These are phyloP conservation scores for Malassezia dermatis DNA, from an alignment of 1,284 basidiomycete genomes.

Conservation along the genomic window DNA sequence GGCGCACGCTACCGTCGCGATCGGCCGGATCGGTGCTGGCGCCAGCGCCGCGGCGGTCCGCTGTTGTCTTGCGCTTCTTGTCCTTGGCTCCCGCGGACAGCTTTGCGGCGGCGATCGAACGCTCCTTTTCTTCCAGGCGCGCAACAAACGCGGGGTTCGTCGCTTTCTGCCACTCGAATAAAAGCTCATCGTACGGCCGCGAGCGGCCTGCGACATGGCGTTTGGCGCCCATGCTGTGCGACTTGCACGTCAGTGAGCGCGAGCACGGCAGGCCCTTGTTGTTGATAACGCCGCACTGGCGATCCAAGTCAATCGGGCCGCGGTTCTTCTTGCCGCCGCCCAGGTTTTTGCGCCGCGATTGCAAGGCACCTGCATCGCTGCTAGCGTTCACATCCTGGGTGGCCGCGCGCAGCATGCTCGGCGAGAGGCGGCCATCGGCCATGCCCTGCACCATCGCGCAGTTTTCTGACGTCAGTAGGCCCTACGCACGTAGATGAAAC, in stretches of 20 bases:
- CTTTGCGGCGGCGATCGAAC: slow-evolving; percentile 34
- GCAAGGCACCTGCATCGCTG: not conserved
- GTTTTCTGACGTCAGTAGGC: slow-evolving; percentile 18
- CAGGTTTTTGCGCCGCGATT: slow-evolving; percentile 23
- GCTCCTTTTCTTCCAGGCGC: slow-evolving; percentile 58
- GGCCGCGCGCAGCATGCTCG: slow-evolving; percentile 20
- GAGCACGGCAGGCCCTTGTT: slow-evolving; percentile 87
- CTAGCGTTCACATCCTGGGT: not conserved
- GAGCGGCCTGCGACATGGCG: slow-evolving; percentile 80
- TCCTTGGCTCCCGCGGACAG: slow-evolving; percentile 31
- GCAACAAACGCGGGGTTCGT: slow-evolving; percentile 91
- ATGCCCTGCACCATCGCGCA: slow-evolving; percentile 33
- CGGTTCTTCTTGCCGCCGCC: slow-evolving; percentile 16
- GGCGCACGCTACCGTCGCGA: not conserved
- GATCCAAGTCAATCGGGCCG: slow-evolving; percentile 61
- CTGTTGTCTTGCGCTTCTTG: slow-evolving; percentile 31
- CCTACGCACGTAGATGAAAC: slow-evolving; percentile 26
- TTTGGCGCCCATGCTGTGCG: slow-evolving; percentile 94
- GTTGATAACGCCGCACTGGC: slow-evolving; percentile 94
- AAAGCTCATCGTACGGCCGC: slow-evolving; percentile 69
- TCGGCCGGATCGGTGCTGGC: not conserved
- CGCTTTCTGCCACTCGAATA: slow-evolving; percentile 73
- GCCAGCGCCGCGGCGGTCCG: not conserved
- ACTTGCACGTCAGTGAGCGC: slow-evolving; percentile 94
- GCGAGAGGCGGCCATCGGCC: slow-evolving; percentile 27